Evolutionary conservation across 305 asterid species (phyloP).

Genomic region (Fraxinus velutina): DNA sequence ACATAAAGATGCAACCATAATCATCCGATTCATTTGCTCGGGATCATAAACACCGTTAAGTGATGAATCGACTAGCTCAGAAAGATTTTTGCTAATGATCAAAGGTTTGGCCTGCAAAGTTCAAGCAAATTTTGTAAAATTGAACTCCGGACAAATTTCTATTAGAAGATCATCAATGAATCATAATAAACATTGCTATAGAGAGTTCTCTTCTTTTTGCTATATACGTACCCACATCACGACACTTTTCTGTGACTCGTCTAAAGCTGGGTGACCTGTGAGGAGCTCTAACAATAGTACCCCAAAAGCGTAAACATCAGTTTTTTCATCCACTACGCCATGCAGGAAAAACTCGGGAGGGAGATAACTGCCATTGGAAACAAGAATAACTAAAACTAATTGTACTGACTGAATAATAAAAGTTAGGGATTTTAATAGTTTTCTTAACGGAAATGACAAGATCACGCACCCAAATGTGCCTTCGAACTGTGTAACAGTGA

Average conservation of each 20-base stretch:
- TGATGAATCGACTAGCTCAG: conserved; percentile 71
- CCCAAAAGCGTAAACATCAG: conserved; percentile 90
- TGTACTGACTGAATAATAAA: background rate
- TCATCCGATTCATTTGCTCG: conserved; percentile 63
- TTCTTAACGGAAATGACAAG: background rate
- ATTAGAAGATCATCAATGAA: background rate
- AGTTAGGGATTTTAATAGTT: background rate
- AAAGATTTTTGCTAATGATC: conserved; percentile 41
- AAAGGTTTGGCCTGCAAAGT: conserved; percentile 78
- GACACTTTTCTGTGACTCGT: conserved; percentile 62
- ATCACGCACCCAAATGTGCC: conserved; percentile 84
- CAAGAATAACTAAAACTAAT: background rate
- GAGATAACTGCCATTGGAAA: conserved; percentile 36
- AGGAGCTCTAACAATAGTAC: conserved; percentile 75
- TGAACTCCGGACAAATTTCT: background rate
- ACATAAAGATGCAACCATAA: conserved; percentile 70
- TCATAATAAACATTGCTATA: background rate
- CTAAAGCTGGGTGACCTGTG: conserved; percentile 94
- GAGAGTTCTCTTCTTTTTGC: background rate
- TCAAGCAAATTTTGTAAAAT: conserved; percentile 12
- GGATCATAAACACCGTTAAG: conserved; percentile 49
- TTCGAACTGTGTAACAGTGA: conserved; percentile 78
- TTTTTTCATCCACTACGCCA: conserved; percentile 86
- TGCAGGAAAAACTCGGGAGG: conserved; percentile 79
- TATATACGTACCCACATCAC: conserved; percentile 86